These are phyloP conservation scores for Globisporangium ultimum DNA, from an alignment of 352 stramenopile genomes.

Conservation along the genomic window DNA sequence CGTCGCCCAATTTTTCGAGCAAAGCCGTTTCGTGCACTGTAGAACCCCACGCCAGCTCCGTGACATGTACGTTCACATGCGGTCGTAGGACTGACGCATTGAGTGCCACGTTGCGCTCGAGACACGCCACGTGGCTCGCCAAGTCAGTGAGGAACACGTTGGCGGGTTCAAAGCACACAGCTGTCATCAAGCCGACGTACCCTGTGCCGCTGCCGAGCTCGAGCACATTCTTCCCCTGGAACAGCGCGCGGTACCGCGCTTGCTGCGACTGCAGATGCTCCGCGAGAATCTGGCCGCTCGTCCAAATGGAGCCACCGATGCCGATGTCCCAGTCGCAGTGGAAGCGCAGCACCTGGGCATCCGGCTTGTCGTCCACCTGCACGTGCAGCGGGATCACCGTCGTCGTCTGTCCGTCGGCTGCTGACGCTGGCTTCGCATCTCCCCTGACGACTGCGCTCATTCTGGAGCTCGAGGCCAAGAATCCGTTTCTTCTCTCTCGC, in stretches of 20 bases:
- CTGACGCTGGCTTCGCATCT: background rate
- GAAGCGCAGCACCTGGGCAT: slow-evolving; percentile 48
- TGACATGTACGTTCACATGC: slow-evolving; percentile 44
- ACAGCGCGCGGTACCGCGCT: slow-evolving; percentile 39
- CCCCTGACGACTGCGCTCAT: background rate
- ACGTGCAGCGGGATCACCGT: slow-evolving; percentile 46
- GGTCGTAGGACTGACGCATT: slow-evolving; percentile 29
- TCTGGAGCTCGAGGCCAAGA: background rate
- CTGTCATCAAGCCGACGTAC: slow-evolving; percentile 65
- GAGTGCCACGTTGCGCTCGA: slow-evolving; percentile 56
- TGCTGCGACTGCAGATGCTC: slow-evolving; percentile 57
- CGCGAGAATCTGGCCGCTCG: slow-evolving; percentile 69
- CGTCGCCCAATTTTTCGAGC: slow-evolving; percentile 16
- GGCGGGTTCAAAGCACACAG: slow-evolving; percentile 52
- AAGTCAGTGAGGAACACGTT: slow-evolving; percentile 71
- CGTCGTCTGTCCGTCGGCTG: background rate
- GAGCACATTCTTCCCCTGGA: slow-evolving; percentile 59
- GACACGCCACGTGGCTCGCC: slow-evolving; percentile 44
- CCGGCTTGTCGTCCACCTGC: slow-evolving; percentile 25
- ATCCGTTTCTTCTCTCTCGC: background rate
- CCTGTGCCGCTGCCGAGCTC: slow-evolving; percentile 80
- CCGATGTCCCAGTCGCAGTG: slow-evolving; percentile 77
- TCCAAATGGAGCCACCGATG: slow-evolving; percentile 84
- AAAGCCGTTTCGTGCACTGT: slow-evolving; percentile 39
- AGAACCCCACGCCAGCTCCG: slow-evolving; percentile 59